Conservation (phyloP, 2,329 filamentous ascomycete genomes). For the Pseudogymnoascus verrucosus region DNA sequence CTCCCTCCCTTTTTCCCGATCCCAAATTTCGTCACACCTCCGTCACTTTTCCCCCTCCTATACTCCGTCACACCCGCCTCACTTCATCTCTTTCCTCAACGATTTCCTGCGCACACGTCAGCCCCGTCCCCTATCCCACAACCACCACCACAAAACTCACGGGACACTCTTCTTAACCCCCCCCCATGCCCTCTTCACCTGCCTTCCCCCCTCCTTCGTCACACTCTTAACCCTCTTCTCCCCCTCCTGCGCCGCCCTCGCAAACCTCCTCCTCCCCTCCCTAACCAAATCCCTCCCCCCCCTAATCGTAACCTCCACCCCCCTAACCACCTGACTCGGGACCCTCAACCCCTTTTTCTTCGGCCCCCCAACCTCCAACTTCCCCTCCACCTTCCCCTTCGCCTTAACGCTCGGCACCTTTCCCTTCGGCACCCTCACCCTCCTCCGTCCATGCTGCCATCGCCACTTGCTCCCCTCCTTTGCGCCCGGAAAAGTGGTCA, state of each 20-base stretch:
- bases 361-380: not conserved
- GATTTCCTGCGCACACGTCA: not conserved
- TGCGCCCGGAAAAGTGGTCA: slow-evolving; percentile 53
- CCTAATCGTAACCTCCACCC: not conserved
- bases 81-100: not conserved
- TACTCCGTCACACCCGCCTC: not conserved
- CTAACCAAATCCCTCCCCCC: not conserved
- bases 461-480: slow-evolving; percentile 7
- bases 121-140: not conserved
- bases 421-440: not conserved
- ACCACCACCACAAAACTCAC: not conserved
- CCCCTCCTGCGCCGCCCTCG: too few species aligned
- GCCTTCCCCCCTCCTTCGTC: not conserved
- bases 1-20: not conserved
- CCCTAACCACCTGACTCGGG: not conserved
- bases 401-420: not conserved
- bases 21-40: not conserved
- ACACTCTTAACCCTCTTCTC: too few species aligned
- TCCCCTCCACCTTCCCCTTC: not conserved
- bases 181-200: not conserved
- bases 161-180: not conserved
- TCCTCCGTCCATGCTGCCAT: not conserved
- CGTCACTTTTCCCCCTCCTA: not conserved
- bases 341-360: not conserved
- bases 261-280: too few species aligned